Conservation (phyloP, 768 basidiomycete genomes). For the Daedaleopsis nitida region DNA sequence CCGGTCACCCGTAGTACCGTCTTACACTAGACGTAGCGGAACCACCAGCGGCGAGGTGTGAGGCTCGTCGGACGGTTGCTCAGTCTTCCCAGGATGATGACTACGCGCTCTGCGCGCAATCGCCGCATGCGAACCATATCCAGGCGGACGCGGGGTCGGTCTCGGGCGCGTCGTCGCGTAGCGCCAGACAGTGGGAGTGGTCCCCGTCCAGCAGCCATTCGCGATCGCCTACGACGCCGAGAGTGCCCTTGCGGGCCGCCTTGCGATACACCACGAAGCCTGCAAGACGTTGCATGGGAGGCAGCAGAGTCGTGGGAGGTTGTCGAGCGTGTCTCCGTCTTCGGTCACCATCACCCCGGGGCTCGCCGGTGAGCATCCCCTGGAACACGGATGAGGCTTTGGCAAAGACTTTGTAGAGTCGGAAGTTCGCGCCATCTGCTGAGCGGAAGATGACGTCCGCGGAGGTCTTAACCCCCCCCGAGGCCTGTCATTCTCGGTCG, state of each 20-base stretch:
- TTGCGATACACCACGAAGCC: background rate
- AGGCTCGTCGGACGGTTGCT: too few species aligned
- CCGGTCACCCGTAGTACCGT: too few species aligned
- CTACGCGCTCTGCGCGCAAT: too few species aligned
- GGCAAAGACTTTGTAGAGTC: constrained; percentile 4
- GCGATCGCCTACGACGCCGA: background rate
- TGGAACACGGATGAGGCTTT: constrained; percentile 13
- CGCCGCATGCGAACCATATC: background rate
- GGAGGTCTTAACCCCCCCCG: too few species aligned
- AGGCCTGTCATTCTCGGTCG: too few species aligned
- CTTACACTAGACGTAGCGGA: too few species aligned
- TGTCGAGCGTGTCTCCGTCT: constrained; percentile 10
- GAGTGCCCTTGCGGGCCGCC: background rate
- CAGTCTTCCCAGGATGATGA: too few species aligned
- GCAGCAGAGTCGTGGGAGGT: constrained; percentile 13
- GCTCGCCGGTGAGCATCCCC: constrained; percentile 3
- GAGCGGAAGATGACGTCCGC: constrained; percentile 29
- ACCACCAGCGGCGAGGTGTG: too few species aligned
- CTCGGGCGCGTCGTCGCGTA: background rate
- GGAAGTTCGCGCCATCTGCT: constrained; percentile 5
- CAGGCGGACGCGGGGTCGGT: background rate
- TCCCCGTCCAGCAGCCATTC: background rate
- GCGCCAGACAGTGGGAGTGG: background rate
- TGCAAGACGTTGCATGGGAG: background rate
- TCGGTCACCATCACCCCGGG: constrained; percentile 9